Evolutionary conservation across 306 rosid genomes (phyloP), one percentile per base, ranked within the genome.

Genomic region (Cicer arietinum): DNA sequence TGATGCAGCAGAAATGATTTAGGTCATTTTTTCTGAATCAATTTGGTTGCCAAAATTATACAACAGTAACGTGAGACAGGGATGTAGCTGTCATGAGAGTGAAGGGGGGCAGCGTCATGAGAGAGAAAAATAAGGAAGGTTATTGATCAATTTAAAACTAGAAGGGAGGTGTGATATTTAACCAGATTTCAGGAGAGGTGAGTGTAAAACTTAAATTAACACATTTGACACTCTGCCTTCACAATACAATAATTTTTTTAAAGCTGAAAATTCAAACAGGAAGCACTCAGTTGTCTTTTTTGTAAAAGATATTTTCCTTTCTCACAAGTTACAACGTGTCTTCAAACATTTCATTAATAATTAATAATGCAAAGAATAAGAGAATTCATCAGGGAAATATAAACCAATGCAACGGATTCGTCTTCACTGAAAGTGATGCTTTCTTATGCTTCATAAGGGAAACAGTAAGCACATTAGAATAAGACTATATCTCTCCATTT

Each of bases 391-490:
- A 41, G 61, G 20, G 8, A 50, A 39, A 63, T 6, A 61, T 37
- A 50, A 70, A 45, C 17, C 8, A 71, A 5, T 44, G 74, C 62
- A 48, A 12, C 59, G 25, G 43, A 44, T 16, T 25, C 20, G 45
- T 44, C 35, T 53, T 39, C 61, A 54, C 9, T n/a, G 9, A 65
- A 69, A 3, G 13, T 45, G 43, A 12, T 10, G n/a, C 14, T 64
- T 71, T 42, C 25, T 22, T 43, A 66, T 54, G 25, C 75, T 65
- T 39, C 63, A 45, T n/a, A 9, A 39, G 42, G 13, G 54, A 62
- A 47, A 66, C 10, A 41, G 66, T 56, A 46, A 37, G 46, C 45
- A 47, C 65, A 47, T 67, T 71, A 8, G 20, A 35, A 42, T 40
- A 40, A 44, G 44, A 62, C 46, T 47, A 43, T 13, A 46, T 41